Conservation (phyloP, 352 stramenopile species). For the Pythium scleroteichum region DNA sequence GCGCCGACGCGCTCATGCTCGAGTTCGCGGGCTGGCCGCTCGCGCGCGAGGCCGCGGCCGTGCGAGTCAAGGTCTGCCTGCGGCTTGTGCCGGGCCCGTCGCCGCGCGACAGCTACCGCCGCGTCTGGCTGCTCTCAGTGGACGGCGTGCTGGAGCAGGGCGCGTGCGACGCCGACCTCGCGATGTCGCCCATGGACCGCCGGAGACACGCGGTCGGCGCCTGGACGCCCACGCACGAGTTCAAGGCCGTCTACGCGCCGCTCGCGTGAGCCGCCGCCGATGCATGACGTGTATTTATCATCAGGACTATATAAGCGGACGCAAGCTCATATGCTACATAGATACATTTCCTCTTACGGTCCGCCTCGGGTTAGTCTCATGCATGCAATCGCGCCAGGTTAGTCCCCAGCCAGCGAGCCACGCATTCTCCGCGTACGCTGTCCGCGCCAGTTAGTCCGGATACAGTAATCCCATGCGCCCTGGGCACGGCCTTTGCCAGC, state of each 20-base stretch:
- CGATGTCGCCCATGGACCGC: constrained; percentile 3
- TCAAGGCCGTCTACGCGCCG: constrained; percentile 19
- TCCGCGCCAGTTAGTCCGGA: no score
- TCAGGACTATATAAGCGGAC: background rate
- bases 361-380: no score
- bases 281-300: constrained; percentile 9
- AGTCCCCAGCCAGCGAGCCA: no score
- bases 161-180: background rate
- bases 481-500: no score
- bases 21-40: constrained; percentile 35
- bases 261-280: background rate
- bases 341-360: no score
- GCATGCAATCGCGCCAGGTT: no score
- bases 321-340: background rate
- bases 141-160: constrained; percentile 19
- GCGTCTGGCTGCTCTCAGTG: constrained; percentile 3
- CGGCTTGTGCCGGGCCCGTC: background rate
- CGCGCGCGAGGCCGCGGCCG: background rate
- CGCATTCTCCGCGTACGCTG: no score
- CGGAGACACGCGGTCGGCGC: constrained; percentile 2
- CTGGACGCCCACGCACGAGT: constrained; percentile 17
- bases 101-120: constrained; percentile 3
- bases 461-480: no score
- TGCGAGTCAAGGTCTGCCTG: constrained; percentile 22
- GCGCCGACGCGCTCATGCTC: constrained; percentile 33